Base-by-base conservation (phyloP, 192 early-diverging fungal genomes). In the Coemansia sp. region DNA sequence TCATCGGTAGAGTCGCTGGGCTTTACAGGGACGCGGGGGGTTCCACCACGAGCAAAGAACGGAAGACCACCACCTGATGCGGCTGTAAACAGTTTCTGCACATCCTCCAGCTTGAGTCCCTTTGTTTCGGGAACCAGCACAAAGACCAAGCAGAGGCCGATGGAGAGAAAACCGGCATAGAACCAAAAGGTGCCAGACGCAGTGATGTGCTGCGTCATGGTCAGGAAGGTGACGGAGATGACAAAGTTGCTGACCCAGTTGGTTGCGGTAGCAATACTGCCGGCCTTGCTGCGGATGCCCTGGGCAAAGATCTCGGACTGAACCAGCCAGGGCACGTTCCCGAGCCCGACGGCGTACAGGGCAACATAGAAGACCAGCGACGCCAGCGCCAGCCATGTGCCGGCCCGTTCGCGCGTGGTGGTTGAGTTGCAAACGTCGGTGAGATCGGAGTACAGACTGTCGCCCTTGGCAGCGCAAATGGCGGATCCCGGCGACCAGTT, bases 171-270 rank as follows among this genome's bases (percentile, higher is more conserved):
- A n/a, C 77, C 71, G 2, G 77, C 77, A n/a, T 74, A 80, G 19
- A 80, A 67, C 77, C 77, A 80, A 59, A 80, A 80, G 37, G 77
- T 80, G 28, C 71, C 77, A 19, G 77, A 80, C 1, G 77, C 71
- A 0, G 77, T 80, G 40, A 80, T 80, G 33, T 80, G 77, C 67
- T 67, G 63, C 0, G 77, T 74, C 77, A 80, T 74, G 28, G 77
- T 80, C 27, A 80, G 67, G 30, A 70, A 80, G 0, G 77, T 80
- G 38, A 80, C 68, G 20, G 77, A 80, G 41, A 80, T 55, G 22
- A 80, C 55, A 53, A 80, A 80, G 42, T 80, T 80, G 54, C 63
- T 67, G 7, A 64, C 56, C 77, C 77, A 80, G 65, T 80, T 80
- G 28, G 71, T 74, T 8, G 77, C 77, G 8, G 77, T 80, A 2